Evolutionary conservation across 2,329 filamentous ascomycete genomes (phyloP), one percentile per base, ranked within the genome.

Genomic region (Endoconidiophora polonica): DNA sequence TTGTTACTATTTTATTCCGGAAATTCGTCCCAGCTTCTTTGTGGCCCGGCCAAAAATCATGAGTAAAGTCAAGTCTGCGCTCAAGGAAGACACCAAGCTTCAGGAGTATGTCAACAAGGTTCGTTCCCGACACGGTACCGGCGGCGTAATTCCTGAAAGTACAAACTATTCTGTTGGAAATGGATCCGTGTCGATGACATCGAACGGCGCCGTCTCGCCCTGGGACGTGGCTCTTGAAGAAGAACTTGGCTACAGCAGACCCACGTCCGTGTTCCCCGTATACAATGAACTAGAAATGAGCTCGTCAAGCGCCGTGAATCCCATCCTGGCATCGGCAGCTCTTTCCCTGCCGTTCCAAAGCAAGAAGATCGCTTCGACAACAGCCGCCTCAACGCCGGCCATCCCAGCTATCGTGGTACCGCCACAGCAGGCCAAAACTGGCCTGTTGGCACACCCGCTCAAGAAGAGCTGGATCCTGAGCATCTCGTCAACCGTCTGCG

Each of bases 381-480:
- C 23, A 16, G 10, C 16, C 4, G 7, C 24, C 5, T 18, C 10
- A n/a, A 20, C 16, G 3, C n/a, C 14, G 3, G 29, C 33, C 10
- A 23, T n/a, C 5, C 18, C 22, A 14, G 14, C 20, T 16, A 7
- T 14, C 9, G 5, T n/a, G 9, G 29, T n/a, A 41, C 39, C 3
- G n/a, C 16, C 39, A 18, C 39, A 23, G 14, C 39, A 23, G 14
- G 20, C 41, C 29, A 37, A 36, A 14, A 10, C 9, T 26, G 1
- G 18, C 12, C 20, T 18, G 10, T 16, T 20, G 14, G 12, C 22
- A 23, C 50, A 52, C 37, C 36, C 50, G 3, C 46, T 53, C 22
- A 36, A 48, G 9, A 53, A 53, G 38, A 53, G 51, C 43, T 53
- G 51, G 51, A 46, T 53, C 22, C 44, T 53, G n/a, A 53, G 51